Conservation (phyloP, 2,329 filamentous ascomycete species). For the Rutstroemia sp. region DNA sequence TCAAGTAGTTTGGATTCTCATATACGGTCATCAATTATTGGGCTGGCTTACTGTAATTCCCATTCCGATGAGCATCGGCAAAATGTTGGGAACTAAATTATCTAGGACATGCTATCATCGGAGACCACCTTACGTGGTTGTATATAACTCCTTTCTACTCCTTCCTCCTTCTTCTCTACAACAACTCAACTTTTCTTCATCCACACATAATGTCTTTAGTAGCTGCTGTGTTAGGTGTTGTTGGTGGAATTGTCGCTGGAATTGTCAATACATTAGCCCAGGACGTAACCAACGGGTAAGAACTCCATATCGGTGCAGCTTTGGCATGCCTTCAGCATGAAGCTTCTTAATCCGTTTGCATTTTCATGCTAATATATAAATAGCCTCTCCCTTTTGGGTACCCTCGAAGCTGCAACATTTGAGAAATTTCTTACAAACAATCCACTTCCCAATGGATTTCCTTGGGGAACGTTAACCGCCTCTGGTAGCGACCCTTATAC, state of each 20-base stretch:
- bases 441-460: constrained; percentile 40
- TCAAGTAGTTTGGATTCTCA: too few species aligned
- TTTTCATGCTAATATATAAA: not conserved
- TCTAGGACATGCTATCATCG: too few species aligned
- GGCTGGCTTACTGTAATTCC: too few species aligned
- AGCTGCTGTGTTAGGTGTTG: not conserved
- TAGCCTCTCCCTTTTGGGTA: constrained; percentile 12
- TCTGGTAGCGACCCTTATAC: constrained; percentile 33
- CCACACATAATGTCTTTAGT: constrained; percentile 13
- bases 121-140: too few species aligned
- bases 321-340: too few species aligned
- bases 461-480: constrained; percentile 42
- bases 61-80: too few species aligned
- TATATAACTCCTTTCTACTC: too few species aligned
- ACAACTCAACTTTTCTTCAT: too few species aligned
- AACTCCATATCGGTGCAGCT: not conserved
- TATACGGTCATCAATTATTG: too few species aligned
- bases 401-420: not conserved
- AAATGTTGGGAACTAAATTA: too few species aligned
- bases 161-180: too few species aligned
- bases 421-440: not conserved
- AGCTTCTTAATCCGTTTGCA: not conserved
- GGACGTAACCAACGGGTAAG: constrained; percentile 24
- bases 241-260: constrained; percentile 12
- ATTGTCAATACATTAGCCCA: constrained; percentile 16